Evolutionary conservation across 345 rosid genomes (phyloP), one percentile per base, ranked within the genome.

Genomic region (Ceriops decandra): DNA sequence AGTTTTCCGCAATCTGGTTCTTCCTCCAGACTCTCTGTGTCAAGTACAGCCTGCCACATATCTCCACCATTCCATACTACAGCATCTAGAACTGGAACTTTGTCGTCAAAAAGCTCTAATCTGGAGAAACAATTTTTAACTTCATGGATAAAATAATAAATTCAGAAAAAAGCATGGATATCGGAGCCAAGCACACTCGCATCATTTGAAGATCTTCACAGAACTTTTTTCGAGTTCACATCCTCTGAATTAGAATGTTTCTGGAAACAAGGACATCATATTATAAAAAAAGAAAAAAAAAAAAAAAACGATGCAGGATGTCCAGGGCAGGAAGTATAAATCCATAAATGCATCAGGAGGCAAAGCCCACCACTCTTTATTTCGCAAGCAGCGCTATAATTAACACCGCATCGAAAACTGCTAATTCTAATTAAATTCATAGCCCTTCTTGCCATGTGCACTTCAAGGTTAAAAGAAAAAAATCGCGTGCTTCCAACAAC

Each of bases 11-110:
- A 66, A 62, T 85, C 86, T 73, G 87, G 80, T 77, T 84, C 89
- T 77, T 90, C 87, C 83, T 87, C 97, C 52, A 95, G 85, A 74
- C 81, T 90, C 69, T 87, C 97, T 7, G 97, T 87, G 72, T 95
- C 99, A 76, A 91, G 89, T 63, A 97, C 98, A 77, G 70, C 97
- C 83, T 95, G 86, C 98, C 99, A 95, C 38, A 86, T 77, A 72
- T 90, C 96, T 62, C 93, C 98, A 70, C 91, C 98, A 75, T 33
- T 33, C 99, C 98, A 95, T 52, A 88, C 97, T 71, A 91, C 93
- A 81, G 96, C 96, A 65, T 95, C 99, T 71, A 95, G 84, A 62
- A 87, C 77, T 77, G 98, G 97, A 63, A 96, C 99, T 82, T 86
- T 90, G 81, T 95, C 99, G 74, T 88, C 90, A 75, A 85, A 75